Evolutionary conservation across 2,329 filamentous ascomycete genomes (phyloP), one percentile per base, ranked within the genome.

Genomic region (Fusarium sp.): DNA sequence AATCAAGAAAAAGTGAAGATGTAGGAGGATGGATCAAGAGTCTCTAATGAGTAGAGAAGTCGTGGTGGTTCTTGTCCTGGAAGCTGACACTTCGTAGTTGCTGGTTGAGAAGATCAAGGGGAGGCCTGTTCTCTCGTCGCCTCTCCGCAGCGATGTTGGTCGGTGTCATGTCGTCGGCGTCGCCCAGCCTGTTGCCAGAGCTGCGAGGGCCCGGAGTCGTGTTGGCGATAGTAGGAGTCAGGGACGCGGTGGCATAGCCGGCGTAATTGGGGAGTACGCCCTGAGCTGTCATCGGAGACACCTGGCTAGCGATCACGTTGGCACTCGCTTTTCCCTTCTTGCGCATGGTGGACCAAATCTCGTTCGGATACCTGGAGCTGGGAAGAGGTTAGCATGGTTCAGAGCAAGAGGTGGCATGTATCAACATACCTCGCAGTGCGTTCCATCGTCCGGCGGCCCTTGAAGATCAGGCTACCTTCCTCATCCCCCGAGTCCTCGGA

Each of bases 201-300:
- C 58, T 58, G 51, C 79, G 80, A 53, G 78, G 70, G 44, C 81
- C 78, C 27, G 73, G 71, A 27, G 78, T 76, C 18, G 78, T 72
- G 65, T 83, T 83, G 37, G 80, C 81, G 50, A 84, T 81, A 23
- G 82, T 75, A 15, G 85, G 85, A 10, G 81, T 78, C 18, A 87
- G 78, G 48, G 84, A 87, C 23, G 86, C 85, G 10, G 86, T 84
- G 23, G 86, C 86, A 71, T 88, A 80, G 16, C 86, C 86, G 10
- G 81, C 76, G 60, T 86, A 88, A 34, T 87, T 85, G 15, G 86
- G 87, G 47, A 89, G 77, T 44, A 85, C 82, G n/a, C 86, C 87
- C 30, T 84, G 86, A 8, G 84, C 87, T 12, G 86, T 88, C 46
- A 83, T 85, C 4, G 87, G 85, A 3, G 86, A 87, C 50, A 89